Conservation (phyloP, 352 stramenopile species). For the Pythium myriotylum region DNA sequence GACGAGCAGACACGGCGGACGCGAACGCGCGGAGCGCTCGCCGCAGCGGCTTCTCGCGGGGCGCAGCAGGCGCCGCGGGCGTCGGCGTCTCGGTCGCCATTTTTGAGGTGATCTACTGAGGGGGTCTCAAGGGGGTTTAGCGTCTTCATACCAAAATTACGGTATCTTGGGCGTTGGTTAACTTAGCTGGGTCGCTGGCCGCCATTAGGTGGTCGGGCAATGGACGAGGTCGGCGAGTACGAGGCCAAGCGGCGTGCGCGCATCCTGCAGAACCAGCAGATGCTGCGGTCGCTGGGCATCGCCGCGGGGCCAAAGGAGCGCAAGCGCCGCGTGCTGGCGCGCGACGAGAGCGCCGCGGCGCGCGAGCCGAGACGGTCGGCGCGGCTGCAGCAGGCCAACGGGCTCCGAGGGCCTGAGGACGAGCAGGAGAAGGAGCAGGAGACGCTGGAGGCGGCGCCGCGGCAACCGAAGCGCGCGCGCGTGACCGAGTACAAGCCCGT, state of each 20-base stretch:
- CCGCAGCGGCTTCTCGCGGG: constrained; percentile 28
- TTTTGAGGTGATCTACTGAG: too few relatives aligned
- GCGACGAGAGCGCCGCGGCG: constrained; percentile 3
- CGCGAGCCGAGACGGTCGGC: constrained; percentile 11
- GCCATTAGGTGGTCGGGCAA: too few relatives aligned
- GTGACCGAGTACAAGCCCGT: neutral
- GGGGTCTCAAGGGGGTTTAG: too few relatives aligned
- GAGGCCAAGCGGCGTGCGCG: constrained; percentile 62
- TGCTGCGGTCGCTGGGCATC: constrained; percentile 46
- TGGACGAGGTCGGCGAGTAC: constrained; percentile 42
- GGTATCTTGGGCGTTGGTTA: neutral
- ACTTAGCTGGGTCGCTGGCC: constrained; percentile 11
- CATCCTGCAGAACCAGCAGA: constrained; percentile 51
- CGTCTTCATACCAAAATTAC: too few relatives aligned
- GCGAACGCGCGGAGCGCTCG: constrained; percentile 33
- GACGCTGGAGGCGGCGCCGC: constrained; percentile 2
- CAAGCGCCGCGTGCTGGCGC: constrained; percentile 12
- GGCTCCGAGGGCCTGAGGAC: too few relatives aligned
- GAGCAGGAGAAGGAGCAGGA: neutral
- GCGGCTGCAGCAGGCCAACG: constrained; percentile 12
- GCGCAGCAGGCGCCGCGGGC: constrained; percentile 9
- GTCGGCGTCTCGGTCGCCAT: neutral
- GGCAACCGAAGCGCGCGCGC: neutral
- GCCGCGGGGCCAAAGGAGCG: neutral
- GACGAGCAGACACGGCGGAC: constrained; percentile 29